These are phyloP conservation scores for Leccinum obscurum DNA, from an alignment of 768 basidiomycete genomes.

Conservation along the genomic window DNA sequence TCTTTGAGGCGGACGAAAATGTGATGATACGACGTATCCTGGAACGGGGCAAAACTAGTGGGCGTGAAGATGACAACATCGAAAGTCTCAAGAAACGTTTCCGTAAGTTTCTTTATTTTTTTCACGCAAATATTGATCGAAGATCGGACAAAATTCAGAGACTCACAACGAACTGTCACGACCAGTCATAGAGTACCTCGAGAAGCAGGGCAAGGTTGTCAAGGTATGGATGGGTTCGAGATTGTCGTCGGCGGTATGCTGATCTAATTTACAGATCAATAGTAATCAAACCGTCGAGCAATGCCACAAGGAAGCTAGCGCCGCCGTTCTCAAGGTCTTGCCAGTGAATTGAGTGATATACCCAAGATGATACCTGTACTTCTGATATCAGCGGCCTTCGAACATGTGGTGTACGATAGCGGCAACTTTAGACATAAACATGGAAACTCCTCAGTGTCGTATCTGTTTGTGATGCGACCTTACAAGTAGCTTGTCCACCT, in stretches of 20 bases:
- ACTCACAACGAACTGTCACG: conserved; percentile 87
- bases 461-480: conserved; percentile 37
- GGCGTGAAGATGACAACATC: conserved; percentile 91
- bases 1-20: conserved; percentile 84
- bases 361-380: neutral
- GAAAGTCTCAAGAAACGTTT: conserved; percentile 98
- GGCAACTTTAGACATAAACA: conserved; percentile 43
- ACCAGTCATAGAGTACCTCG: conserved; percentile 91
- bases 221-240: conserved; percentile 48
- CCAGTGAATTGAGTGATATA: conserved; percentile 17
- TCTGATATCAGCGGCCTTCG: neutral
- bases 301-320: conserved; percentile 63
- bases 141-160: conserved; percentile 38
- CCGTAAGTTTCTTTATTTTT: conserved; percentile 46
- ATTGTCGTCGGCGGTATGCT: neutral
- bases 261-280: conserved; percentile 53
- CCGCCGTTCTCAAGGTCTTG: conserved; percentile 53
- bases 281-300: conserved; percentile 66
- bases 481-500: conserved; percentile 59
- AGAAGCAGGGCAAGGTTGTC: conserved; percentile 64
- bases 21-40: conserved; percentile 85
- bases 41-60: conserved; percentile 90
- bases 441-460: conserved; percentile 37
- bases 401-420: conserved; percentile 2
- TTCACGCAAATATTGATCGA: neutral